Evolutionary conservation across 805 yeast genomes (phyloP).

Genomic region (Maudiozyma bulderi): DNA sequence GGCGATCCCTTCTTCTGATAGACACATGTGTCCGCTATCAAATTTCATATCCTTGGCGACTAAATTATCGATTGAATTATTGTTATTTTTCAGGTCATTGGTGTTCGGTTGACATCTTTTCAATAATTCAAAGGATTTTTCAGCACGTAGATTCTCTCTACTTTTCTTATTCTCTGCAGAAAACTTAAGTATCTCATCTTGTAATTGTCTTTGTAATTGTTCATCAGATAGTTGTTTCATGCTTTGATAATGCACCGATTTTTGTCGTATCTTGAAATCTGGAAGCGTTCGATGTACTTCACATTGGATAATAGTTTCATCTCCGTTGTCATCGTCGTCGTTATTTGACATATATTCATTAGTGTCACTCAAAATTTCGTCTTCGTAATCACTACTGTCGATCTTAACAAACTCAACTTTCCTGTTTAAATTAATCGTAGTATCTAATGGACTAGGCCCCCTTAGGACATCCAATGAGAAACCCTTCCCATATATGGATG

Average conservation of each 20-base stretch:
- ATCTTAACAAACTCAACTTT: constrained; percentile 3
- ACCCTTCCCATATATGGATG: constrained; percentile 5
- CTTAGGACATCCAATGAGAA: constrained; percentile 17
- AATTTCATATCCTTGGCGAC: background rate
- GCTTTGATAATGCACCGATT: background rate
- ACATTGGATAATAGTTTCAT: background rate
- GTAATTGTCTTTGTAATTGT: constrained; percentile 20
- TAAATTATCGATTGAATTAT: background rate
- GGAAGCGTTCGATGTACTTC: background rate
- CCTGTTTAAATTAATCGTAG: constrained; percentile 1
- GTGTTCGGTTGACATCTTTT: constrained; percentile 2
- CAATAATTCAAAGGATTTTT: constrained; percentile 25
- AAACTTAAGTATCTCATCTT: constrained; percentile 21
- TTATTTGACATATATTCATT: background rate
- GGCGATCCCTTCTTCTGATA: constrained; percentile 25
- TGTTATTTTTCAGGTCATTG: background rate
- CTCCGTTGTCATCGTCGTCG: background rate
- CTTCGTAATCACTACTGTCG: background rate
- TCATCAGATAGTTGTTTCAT: constrained; percentile 14
- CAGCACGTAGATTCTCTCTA: constrained; percentile 20
- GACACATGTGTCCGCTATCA: background rate
- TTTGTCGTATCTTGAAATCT: background rate
- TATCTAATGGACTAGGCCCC: background rate
- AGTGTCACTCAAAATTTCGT: background rate
- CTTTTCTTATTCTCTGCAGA: constrained; percentile 26